Percentiles rank a stretch among this genome's conserved stretches.
Conservation (phyloP, 768 basidiomycete genomes). For the Cystofilobasidium ferigula region DNA sequence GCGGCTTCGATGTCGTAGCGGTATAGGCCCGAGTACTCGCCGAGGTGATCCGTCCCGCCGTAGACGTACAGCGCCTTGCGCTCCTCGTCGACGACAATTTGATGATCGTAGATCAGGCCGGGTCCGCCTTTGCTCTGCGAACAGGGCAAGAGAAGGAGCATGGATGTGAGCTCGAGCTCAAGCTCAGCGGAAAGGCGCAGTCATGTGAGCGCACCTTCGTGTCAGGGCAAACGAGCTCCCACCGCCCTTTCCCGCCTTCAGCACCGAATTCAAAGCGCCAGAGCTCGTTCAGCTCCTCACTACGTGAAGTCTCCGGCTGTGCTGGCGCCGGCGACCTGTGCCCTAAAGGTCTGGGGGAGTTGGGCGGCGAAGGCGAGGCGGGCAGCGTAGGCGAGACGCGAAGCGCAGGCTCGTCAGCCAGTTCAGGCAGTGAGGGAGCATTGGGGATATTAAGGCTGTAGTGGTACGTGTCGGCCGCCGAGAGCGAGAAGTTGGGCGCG, state of each 20-base stretch:
- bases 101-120: constrained; percentile 16
- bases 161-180: not conserved
- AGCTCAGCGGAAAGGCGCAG: not conserved
- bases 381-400: too few species aligned
- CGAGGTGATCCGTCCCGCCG: constrained; percentile 6
- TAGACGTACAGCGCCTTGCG: constrained; percentile 8
- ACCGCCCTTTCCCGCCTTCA: constrained; percentile 1
- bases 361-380: too few species aligned
- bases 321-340: too few species aligned
- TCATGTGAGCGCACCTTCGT: not conserved
- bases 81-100: constrained; percentile 16
- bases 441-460: too few species aligned
- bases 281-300: constrained; percentile 4
- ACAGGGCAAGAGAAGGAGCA: not conserved
- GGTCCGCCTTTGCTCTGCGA: constrained; percentile 15
- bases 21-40: constrained; percentile 2
- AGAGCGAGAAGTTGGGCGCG: too few species aligned
- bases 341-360: too few species aligned
- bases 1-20: constrained; percentile 9
- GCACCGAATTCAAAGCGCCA: constrained; percentile 13
- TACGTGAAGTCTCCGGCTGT: not conserved
- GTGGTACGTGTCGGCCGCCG: too few species aligned
- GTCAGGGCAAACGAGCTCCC: constrained; percentile 7
- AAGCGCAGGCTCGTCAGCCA: too few species aligned
- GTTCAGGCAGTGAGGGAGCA: too few species aligned